Evolutionary conservation across 2,329 filamentous ascomycete genomes (phyloP).

Genomic region (Colletotrichum sp.): DNA sequence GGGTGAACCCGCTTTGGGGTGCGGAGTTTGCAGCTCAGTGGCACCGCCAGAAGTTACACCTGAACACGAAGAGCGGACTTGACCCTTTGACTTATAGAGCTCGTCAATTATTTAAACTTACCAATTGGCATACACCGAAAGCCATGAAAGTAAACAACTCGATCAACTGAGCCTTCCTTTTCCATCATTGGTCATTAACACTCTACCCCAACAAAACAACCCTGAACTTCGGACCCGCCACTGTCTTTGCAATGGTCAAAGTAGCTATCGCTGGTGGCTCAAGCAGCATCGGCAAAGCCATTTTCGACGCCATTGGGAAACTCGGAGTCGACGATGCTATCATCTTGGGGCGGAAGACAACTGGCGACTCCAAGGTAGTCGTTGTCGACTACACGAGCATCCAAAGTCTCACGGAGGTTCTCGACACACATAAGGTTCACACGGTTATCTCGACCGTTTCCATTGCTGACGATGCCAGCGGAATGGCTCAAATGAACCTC

Average conservation of each 20-base stretch:
- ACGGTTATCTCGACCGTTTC: neutral
- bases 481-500: neutral
- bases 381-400: neutral
- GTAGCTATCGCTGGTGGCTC: neutral
- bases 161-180: too few species aligned
- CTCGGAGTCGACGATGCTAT: neutral
- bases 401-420: accelerated
- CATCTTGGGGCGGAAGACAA: neutral
- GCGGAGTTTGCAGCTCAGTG: neutral
- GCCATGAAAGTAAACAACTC: too few species aligned
- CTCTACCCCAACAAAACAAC: neutral
- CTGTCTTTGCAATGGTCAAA: neutral
- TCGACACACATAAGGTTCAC: neutral
- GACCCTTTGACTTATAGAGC: neutral
- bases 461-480: neutral
- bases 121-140: too few species aligned
- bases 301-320: neutral
- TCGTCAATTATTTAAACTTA: neutral
- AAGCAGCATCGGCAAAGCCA: neutral
- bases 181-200: neutral
- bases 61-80: neutral
- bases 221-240: neutral
- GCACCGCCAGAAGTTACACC: neutral
- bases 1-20: neutral
- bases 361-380: neutral